Base-by-base conservation (phyloP, 495 filamentous ascomycete species). In the Aspergillus cavernicola region DNA sequence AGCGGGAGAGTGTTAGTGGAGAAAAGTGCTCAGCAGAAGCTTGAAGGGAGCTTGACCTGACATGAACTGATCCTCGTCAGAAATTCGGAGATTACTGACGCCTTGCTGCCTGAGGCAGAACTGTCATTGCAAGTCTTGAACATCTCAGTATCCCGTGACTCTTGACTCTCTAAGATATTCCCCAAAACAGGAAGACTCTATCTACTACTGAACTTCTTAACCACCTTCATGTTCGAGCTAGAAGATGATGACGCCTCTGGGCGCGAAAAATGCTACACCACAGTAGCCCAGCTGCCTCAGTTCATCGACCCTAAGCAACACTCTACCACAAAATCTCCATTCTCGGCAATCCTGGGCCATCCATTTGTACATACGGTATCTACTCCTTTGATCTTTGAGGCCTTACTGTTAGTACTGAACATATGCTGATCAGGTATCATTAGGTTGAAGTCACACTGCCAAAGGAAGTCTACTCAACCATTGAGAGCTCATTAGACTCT, bases 391-490 rank as follows among this genome's bases (percentile, higher is more conserved):
- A 33, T 3, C 31, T 39, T 12, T 28, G 9, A 28, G 9, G 4
- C 22, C 13, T 33, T 38, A 13, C 4, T 29, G 11, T 31, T 15
- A 19, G n/a, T 18, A 19, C 29, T 16, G 2, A 8, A 15, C 0
- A n/a, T 32, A 22, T 3, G 48, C 38, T 62, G 31, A 68, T 33
- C 20, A 60, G n/a, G n/a, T 9, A 24, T 24, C 18, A 8, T 2
- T 6, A 95, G 89, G 76, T 85, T 6, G 88, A 95, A 56, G 62
- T 92, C 3, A 75, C 92, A 12, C 60, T 97, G 1, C 88, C 92
- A 2, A 77, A 85, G 59, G 82, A 88, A 52, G 47, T 84, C 0
- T 81, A 84, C 57, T 70, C 79, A 10, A 59, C 78, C 36, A 76
- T 90, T 44, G 73, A 80, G 55, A 61, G 72, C 31, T 76, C 80